phyloP scores from a whole-genome alignment of 148 eudicot genomes.

The Vaccinium macrocarpon region DNA sequence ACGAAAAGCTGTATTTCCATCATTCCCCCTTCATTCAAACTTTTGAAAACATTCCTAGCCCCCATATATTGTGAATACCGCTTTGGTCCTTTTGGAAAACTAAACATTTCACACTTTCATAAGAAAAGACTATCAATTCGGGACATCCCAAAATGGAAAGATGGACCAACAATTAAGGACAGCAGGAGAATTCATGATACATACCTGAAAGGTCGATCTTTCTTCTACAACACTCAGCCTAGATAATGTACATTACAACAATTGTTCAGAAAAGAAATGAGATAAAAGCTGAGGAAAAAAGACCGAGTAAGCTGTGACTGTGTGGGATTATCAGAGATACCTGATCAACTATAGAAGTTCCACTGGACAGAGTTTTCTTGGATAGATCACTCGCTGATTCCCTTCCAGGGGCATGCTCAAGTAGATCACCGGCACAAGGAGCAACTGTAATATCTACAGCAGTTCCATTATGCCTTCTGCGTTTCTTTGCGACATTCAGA shows the following conservation, averaged over 20 bases:
- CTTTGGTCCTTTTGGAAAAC: background rate
- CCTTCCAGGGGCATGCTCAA: conserved; percentile 18
- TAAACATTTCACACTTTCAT: background rate
- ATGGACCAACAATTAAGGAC: background rate
- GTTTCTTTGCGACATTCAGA: conserved; percentile 47
- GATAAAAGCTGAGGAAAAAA: background rate
- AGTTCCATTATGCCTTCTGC: conserved; percentile 31
- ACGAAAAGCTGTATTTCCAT: background rate
- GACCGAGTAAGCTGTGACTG: background rate
- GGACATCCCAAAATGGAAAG: background rate
- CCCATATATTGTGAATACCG: background rate
- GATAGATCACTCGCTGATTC: conserved; percentile 22
- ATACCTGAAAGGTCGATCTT: conserved; percentile 49
- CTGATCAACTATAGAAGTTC: conserved; percentile 17
- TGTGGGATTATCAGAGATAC: conserved; percentile 18
- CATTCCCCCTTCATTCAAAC: background rate
- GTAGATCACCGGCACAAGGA: conserved; percentile 19
- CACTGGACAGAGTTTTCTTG: conserved; percentile 11
- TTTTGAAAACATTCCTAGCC: background rate
- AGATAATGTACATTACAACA: conserved; percentile 21
- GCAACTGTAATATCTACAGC: conserved; percentile 23
- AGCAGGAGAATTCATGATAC: conserved; percentile 10
- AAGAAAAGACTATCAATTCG: background rate
- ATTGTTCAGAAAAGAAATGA: conserved; percentile 19
- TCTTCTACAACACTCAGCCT: conserved; percentile 65